These are phyloP conservation scores for Plectosphaerella plurivora DNA, from an alignment of 2,329 filamentous ascomycete species.

Conservation along the genomic window DNA sequence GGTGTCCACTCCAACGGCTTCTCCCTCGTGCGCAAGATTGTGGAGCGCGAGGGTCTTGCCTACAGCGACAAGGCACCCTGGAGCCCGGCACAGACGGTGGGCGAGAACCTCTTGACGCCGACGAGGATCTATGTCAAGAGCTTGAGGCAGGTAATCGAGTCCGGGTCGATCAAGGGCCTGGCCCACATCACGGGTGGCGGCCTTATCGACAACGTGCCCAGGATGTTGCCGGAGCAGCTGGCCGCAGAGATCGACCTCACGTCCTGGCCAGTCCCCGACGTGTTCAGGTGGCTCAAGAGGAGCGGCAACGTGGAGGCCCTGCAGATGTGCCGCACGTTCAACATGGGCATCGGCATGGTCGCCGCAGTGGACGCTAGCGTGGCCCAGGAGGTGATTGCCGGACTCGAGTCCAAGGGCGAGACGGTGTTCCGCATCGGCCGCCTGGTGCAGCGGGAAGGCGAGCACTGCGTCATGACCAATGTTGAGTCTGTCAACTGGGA, in stretches of 20 bases:
- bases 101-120: slow-evolving; percentile 76
- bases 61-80: slow-evolving; percentile 77
- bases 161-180: slow-evolving; percentile 77
- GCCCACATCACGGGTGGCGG: slow-evolving; percentile 97
- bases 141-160: slow-evolving; percentile 61
- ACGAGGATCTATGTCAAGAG: slow-evolving; percentile 92
- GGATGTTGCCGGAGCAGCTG: slow-evolving; percentile 78
- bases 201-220: slow-evolving; percentile 87
- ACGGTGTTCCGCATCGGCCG: slow-evolving; percentile 72
- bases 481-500: background rate
- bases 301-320: slow-evolving; percentile 63
- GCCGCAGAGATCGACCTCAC: slow-evolving; percentile 76
- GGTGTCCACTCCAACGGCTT: slow-evolving; percentile 97
- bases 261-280: slow-evolving; percentile 69
- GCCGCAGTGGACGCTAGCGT: slow-evolving; percentile 67
- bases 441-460: slow-evolving; percentile 54
- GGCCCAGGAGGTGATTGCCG: slow-evolving; percentile 53
- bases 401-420: slow-evolving; percentile 67
- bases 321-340: slow-evolving; percentile 93
- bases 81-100: slow-evolving; percentile 59
- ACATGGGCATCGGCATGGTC: slow-evolving; percentile 93
- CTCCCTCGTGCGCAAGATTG: slow-evolving; percentile 88
- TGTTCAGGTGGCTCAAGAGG: slow-evolving; percentile 83
- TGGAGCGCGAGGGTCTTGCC: slow-evolving; percentile 65
- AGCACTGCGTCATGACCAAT: slow-evolving; percentile 18